Conservation (phyloP, 768 basidiomycete species). For the Phlebiopsis gigantea region DNA sequence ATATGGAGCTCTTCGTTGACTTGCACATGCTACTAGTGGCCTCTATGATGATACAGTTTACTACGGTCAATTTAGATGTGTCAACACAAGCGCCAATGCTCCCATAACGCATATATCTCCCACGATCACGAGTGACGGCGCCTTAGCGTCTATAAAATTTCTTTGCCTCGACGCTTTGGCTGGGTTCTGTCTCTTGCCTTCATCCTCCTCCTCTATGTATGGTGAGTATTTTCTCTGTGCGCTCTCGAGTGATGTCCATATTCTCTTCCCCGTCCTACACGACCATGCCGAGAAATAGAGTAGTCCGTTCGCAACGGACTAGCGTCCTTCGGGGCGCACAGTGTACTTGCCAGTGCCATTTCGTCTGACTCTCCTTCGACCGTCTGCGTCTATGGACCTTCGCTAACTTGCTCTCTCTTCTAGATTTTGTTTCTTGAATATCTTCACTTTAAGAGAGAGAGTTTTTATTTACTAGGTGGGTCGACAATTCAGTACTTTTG, state of each 20-base stretch:
- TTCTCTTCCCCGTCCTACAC: conserved; percentile 92
- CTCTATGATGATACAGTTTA: too few species aligned
- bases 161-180: not conserved
- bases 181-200: not conserved
- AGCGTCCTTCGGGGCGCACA: conserved; percentile 53
- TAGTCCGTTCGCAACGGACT: conserved; percentile 73
- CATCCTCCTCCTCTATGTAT: not conserved
- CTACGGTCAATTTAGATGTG: too few species aligned
- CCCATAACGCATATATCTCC: not conserved
- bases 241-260: conserved; percentile 53
- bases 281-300: conserved; percentile 85
- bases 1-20: too few species aligned
- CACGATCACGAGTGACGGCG: not conserved
- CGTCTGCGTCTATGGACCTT: not conserved
- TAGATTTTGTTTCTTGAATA: not conserved
- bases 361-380: conserved; percentile 50
- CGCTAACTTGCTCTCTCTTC: not conserved
- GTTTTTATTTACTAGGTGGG: not conserved
- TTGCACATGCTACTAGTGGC: too few species aligned
- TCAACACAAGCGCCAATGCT: too few species aligned
- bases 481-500: conserved; percentile 1
- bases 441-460: conserved; percentile 3
- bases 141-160: conserved; percentile 14
- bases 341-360: conserved; percentile 90
- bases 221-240: not conserved